These are phyloP conservation scores for barrel medic (Medicago truncatula) DNA, from an alignment of 306 rosid genomes.

Conservation along the genomic window MtrunA17r5.0-ANR NC_053049.1:37468501-37469000, in stretches of 20 bases:
- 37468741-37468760: neutral
- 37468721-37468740: slow-evolving; percentile 74
- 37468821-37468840: neutral
- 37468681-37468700: slow-evolving; percentile 72
- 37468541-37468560: neutral
- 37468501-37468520: too few relatives aligned
- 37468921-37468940: slow-evolving; percentile 73
- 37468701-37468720: slow-evolving; percentile 72
- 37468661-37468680: slow-evolving; percentile 65
- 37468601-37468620: slow-evolving; percentile 70
- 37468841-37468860: slow-evolving; percentile 95
- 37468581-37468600: slow-evolving; percentile 65
- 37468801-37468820: neutral
- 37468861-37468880: slow-evolving; percentile 83
- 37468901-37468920: slow-evolving; percentile 65
- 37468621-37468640: slow-evolving; percentile 83
- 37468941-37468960: slow-evolving; percentile 55
- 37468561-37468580: slow-evolving; percentile 47
- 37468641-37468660: slow-evolving; percentile 64
- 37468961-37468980: neutral
- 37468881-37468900: slow-evolving; percentile 63
- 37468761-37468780: neutral
- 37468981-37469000: neutral
- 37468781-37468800: neutral
- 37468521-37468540: too few relatives aligned